Conservation (phyloP, 108 stramenopile species). For the Cyclostephanos tholiformis region DNA sequence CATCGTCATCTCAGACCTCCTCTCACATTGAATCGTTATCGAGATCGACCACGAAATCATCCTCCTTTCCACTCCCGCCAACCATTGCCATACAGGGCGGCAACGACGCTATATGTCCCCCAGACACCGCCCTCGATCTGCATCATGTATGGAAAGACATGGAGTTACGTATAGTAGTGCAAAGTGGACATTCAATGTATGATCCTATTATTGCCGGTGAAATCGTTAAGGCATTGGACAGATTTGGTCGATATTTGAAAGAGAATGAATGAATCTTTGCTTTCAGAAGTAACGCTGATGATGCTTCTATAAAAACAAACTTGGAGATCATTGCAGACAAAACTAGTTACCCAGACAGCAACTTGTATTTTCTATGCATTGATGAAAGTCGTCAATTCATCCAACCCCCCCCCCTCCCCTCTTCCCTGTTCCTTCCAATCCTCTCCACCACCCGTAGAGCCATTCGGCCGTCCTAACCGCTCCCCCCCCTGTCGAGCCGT, state of each 20-base stretch:
- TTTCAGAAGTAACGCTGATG: background rate
- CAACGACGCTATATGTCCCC: conserved; percentile 72
- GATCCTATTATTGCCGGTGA: conserved; percentile 68
- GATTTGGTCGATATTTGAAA: conserved; percentile 43
- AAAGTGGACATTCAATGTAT: conserved; percentile 82
- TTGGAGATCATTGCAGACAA: no score
- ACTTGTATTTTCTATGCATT: no score
- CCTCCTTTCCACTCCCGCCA: conserved; percentile 38
- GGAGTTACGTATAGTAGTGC: conserved; percentile 65
- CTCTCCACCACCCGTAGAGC: no score
- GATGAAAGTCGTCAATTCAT: no score
- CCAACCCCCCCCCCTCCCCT: no score
- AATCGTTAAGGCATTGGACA: conserved; percentile 69
- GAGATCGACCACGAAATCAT: background rate
- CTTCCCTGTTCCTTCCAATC: no score
- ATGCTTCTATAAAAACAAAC: background rate
- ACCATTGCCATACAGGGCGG: conserved; percentile 80
- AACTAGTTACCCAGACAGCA: no score
- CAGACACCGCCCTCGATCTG: conserved; percentile 75
- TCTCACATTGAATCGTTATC: conserved; percentile 9
- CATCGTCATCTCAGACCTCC: conserved; percentile 6
- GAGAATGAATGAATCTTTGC: background rate
- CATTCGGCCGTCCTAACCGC: no score
- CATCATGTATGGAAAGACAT: conserved; percentile 55
- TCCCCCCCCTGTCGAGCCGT: no score